Conservation (phyloP, 257 asterid species). For the Solanum ossicruentum region DNA sequence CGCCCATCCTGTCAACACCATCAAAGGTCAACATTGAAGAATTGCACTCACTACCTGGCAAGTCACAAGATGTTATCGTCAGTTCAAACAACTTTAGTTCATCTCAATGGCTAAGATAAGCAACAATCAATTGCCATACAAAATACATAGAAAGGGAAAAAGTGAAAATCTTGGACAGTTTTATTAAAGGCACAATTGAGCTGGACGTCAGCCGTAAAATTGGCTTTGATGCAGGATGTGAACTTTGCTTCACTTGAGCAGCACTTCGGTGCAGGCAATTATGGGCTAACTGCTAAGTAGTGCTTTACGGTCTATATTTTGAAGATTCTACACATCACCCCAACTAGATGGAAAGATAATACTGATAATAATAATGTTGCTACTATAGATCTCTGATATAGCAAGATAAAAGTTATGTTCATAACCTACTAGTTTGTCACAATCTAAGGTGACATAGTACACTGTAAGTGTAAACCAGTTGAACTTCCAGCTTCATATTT, state of each 20-base stretch:
- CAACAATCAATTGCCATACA: background rate
- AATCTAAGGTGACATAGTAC: background rate
- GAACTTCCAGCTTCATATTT: background rate
- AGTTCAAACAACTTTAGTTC: background rate
- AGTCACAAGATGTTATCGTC: background rate
- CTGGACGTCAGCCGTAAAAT: background rate
- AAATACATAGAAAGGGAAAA: background rate
- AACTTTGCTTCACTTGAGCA: background rate
- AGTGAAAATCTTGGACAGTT: background rate
- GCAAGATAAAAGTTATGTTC: background rate
- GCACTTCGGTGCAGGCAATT: background rate
- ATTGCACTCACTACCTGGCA: constrained; percentile 78
- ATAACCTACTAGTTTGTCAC: background rate
- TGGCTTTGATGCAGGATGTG: background rate
- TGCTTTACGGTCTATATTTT: background rate
- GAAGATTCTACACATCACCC: background rate
- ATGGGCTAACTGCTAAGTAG: background rate
- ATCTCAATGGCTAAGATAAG: background rate
- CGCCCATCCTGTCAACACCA: constrained; percentile 92
- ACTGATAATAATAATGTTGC: background rate
- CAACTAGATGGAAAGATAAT: background rate
- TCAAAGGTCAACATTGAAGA: constrained; percentile 72
- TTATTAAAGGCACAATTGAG: background rate
- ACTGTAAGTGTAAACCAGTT: background rate
- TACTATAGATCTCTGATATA: background rate